Conservation (phyloP, 2,329 filamentous ascomycete genomes). For the Aspergillus udagawae region DNA sequence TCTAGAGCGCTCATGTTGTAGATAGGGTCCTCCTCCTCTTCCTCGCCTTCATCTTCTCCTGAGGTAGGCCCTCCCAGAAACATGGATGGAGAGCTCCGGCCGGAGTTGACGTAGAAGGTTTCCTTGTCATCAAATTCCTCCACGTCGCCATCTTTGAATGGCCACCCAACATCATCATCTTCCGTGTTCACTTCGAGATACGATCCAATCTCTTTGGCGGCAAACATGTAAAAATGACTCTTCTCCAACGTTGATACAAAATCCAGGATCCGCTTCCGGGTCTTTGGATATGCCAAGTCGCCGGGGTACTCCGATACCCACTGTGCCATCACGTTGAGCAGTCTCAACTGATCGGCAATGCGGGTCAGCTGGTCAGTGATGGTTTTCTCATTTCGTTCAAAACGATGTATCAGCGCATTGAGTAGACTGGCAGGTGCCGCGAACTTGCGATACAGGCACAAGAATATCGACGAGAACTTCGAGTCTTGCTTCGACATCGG, state of each 20-base stretch:
- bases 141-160: conserved; percentile 67
- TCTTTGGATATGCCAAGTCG: conserved; percentile 79
- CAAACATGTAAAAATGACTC: conserved; percentile 77
- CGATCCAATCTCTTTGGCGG: conserved; percentile 78
- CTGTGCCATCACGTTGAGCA: conserved; percentile 77
- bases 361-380: conserved; percentile 70
- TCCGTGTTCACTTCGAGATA: conserved; percentile 72
- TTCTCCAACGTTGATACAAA: conserved; percentile 72
- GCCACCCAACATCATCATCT: conserved; percentile 92
- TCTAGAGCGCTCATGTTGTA: conserved; percentile 38
- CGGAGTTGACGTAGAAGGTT: conserved; percentile 38
- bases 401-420: conserved; percentile 58
- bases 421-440: conserved; percentile 76
- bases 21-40: conserved; percentile 35
- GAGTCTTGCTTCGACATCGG: conserved; percentile 81
- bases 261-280: conserved; percentile 65
- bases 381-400: conserved; percentile 71
- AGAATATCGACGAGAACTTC: conserved; percentile 83
- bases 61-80: conserved; percentile 24
- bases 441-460: conserved; percentile 93
- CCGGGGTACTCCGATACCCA: conserved; percentile 90
- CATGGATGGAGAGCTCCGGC: conserved; percentile 37
- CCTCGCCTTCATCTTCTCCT: conserved; percentile 19
- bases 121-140: conserved; percentile 41
- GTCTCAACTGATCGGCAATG: conserved; percentile 75